Percentiles rank a stretch among this genome's conserved stretches.
phyloP scores from a whole-genome alignment of 768 basidiomycete species.

The Suillus tomentosus region DNA sequence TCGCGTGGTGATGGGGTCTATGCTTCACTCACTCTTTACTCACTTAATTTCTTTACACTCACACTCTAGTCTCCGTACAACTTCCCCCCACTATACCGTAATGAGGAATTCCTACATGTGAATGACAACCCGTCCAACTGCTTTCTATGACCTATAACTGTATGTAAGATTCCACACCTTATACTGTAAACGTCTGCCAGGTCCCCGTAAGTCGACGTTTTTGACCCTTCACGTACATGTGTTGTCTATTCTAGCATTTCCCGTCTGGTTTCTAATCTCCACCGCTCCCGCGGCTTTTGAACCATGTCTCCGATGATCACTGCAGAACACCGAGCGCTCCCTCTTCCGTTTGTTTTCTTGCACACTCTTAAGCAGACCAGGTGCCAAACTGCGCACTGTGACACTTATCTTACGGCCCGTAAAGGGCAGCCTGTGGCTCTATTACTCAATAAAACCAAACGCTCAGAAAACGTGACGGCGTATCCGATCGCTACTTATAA shows the following conservation, averaged over 20 bases:
- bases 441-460: constrained; percentile 9
- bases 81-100: constrained; percentile 31
- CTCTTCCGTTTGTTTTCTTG: constrained; percentile 18
- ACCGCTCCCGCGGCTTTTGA: constrained; percentile 34
- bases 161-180: constrained; percentile 39
- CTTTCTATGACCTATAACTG: constrained; percentile 22
- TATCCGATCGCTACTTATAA: constrained; percentile 14
- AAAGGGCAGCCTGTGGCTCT: constrained; percentile 2
- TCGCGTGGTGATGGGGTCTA: constrained; percentile 17
- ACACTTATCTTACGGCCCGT: constrained; percentile 23
- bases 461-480: not conserved
- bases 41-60: constrained; percentile 8
- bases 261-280: constrained; percentile 22
- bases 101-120: constrained; percentile 37
- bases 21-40: constrained; percentile 18
- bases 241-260: constrained; percentile 33
- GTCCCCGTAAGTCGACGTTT: constrained; percentile 35
- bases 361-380: constrained; percentile 19
- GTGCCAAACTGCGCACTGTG: constrained; percentile 26
- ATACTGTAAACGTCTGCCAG: constrained; percentile 31
- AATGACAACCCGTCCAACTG: constrained; percentile 29
- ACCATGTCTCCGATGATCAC: not conserved
- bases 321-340: constrained; percentile 4
- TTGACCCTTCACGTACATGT: constrained; percentile 38
- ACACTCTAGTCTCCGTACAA: constrained; percentile 27